Base-by-base conservation (phyloP, 805 yeast genomes). In the Jamesozyma gamospora region DNA sequence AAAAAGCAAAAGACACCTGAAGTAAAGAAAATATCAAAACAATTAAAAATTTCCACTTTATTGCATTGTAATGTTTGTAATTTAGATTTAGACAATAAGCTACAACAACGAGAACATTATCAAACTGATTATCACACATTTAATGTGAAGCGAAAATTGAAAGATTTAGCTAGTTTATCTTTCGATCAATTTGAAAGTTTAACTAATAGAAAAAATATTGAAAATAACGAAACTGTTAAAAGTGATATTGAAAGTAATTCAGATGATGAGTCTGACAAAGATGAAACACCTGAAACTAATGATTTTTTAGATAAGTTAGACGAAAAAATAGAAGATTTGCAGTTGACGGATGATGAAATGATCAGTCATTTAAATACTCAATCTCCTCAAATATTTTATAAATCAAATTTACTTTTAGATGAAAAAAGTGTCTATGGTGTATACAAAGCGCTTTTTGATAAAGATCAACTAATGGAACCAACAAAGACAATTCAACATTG, bases 301-400 rank as follows among this genome's bases (percentile, higher is more conserved):
- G 51, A 50, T 28, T 47, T 53, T 32, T 43, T 48, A 13, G 55
- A 54, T 25, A 46, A 43, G 13, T 58, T 57, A 27, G 40, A 41
- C 9, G 49, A 51, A 34, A 9, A 36, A 53, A 17, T 12, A 9
- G 24, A 31, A 12, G 5, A 16, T 31, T 12, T 31, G 8, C 12
- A n/a, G 6, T n/a, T 26, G 5, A 17, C 24, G 2, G 28, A 16
- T 10, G 9, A 24, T 14, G 13, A 62, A 53, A 14, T 69, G 18
- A 60, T 69, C 28, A 71, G 80, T 51, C 75, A 70, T 51, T 52
- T 82, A 44, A 75, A 80, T 41, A 78, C 90, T 0, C 74, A 77
- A 49, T 77, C 94, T 0, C 87, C 96, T 0, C 74, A 63, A 39
- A 68, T 84, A 1, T 63, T 74, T 32, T 79, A 80, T 55, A 66